Base-by-base conservation (phyloP, 2,329 filamentous ascomycete species). In the Alternaria sp. region DNA sequence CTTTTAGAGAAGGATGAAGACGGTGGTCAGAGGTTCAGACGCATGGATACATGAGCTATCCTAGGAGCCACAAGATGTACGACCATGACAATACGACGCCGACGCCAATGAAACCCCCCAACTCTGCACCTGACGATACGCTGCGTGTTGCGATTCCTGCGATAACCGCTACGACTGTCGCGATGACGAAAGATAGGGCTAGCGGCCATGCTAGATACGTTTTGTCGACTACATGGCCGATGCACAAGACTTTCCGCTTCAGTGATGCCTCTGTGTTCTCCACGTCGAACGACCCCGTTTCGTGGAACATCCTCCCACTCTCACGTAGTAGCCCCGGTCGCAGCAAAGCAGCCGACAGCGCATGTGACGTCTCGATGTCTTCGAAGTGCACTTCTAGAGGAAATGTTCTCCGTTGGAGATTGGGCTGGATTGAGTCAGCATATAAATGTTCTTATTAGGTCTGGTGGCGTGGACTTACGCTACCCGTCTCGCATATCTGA, bases 361-460 rank as follows among this genome's bases (percentile, higher is more conserved):
- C 3, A 17, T 17, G 36, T 2, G n/a, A 40, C 3, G 5, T 40
- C 36, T 40, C 36, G 4, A n/a, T 6, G 15, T 1, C 3, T 17
- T n/a, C 36, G 5, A 40, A 40, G 15, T 17, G n/a, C 36, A 40
- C 36, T 1, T 40, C 32, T 5, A 40, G 2, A 10, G 32, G 32
- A 1, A 40, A 40, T 0, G 1, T 12, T 4, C 26, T 11, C 12
- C 26, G 11, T 12, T 30, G 28, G 28, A 5, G 1, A 11, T 12
- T 30, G 4, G 11, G 4, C 28, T 30, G 12, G 28, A 12, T 12
- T 1, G 5, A 15, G 2, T 32, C 30, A 32, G 13, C 6, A 8
- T 8, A 36, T 13, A 1, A 6, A 0, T 0, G 13, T 0, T 36
- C 3, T 4, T 0, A 36, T 4, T 13, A 4, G 1, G 7, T 15